Conservation (phyloP, 2,329 filamentous ascomycete genomes). For the Sporothrix brunneoviolacea region DNA sequence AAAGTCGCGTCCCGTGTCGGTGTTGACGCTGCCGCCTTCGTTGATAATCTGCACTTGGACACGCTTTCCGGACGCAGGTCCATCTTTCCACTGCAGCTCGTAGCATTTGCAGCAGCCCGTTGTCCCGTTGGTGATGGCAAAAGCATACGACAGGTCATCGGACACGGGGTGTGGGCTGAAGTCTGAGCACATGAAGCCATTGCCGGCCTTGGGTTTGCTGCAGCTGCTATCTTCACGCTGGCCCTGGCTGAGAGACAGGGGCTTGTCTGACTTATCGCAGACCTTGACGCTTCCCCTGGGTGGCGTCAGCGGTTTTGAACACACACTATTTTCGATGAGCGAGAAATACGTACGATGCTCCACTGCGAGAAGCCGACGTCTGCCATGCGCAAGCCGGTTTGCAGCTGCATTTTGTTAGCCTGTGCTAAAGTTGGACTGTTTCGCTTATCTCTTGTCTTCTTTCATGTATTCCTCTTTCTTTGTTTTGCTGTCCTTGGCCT, state of each 20-base stretch:
- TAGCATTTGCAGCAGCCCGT: constrained; percentile 22
- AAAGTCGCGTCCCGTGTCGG: constrained; percentile 12
- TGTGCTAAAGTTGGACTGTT: too few species aligned
- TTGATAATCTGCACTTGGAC: constrained; percentile 21
- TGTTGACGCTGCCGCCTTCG: constrained; percentile 15
- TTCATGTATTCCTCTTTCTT: too few species aligned
- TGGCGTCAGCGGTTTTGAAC: background rate
- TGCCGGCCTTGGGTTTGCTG: constrained; percentile 10
- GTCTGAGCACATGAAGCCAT: constrained; percentile 18
- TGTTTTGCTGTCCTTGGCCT: too few species aligned
- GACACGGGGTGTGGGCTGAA: constrained; percentile 17
- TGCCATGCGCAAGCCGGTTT: constrained; percentile 21
- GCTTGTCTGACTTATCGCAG: constrained; percentile 19
- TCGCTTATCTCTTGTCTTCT: too few species aligned
- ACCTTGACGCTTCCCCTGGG: constrained; percentile 16
- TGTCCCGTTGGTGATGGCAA: constrained; percentile 17
- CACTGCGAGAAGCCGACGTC: constrained; percentile 10
- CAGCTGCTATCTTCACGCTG: constrained; percentile 13
- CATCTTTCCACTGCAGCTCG: constrained; percentile 19
- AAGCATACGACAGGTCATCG: constrained; percentile 17
- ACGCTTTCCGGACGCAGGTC: constrained; percentile 16
- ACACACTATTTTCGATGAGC: too few species aligned
- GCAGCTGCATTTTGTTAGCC: constrained; percentile 15
- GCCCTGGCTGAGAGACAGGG: constrained; percentile 10
- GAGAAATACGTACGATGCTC: constrained; percentile 14